Evolutionary conservation across 441 rosid species (phyloP).

Genomic region (Hura crepitans): DNA sequence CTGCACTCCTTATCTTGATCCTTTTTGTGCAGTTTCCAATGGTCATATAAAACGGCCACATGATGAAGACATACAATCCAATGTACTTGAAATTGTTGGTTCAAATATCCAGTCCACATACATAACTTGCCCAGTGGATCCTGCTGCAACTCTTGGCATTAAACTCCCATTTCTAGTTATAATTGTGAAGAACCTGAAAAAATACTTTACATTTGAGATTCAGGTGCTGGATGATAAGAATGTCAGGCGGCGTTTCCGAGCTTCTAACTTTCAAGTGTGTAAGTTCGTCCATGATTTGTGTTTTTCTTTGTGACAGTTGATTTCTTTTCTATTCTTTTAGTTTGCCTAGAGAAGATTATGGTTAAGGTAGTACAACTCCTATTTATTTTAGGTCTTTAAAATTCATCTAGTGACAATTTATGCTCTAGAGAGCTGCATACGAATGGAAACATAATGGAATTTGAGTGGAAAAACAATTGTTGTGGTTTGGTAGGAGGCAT

Average conservation of each 20-base stretch:
- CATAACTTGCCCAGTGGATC: constrained; percentile 91
- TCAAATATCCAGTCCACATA: constrained; percentile 79
- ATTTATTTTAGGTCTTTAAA: background rate
- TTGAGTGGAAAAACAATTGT: too few species aligned
- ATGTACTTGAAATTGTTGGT: constrained; percentile 84
- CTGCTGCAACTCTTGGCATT: constrained; percentile 87
- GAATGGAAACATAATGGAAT: too few species aligned
- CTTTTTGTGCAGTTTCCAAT: constrained; percentile 57
- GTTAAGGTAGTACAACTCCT: background rate
- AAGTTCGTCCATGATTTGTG: constrained; percentile 42
- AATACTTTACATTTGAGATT: constrained; percentile 89
- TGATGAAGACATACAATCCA: constrained; percentile 92
- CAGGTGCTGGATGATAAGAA: constrained; percentile 96
- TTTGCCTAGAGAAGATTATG: background rate
- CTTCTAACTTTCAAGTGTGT: constrained; percentile 98
- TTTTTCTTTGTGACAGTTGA: constrained; percentile 1
- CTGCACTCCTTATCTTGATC: background rate
- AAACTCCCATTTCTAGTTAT: constrained; percentile 89
- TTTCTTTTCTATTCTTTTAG: background rate
- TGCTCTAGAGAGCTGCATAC: too few species aligned
- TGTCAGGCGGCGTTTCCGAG: constrained; percentile 86
- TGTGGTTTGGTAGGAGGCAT: too few species aligned
- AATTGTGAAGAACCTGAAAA: constrained; percentile 83
- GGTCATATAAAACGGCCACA: constrained; percentile 91
- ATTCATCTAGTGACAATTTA: background rate